phyloP scores from a whole-genome alignment of 768 basidiomycete species.

The Leccinum ochraceum region DNA sequence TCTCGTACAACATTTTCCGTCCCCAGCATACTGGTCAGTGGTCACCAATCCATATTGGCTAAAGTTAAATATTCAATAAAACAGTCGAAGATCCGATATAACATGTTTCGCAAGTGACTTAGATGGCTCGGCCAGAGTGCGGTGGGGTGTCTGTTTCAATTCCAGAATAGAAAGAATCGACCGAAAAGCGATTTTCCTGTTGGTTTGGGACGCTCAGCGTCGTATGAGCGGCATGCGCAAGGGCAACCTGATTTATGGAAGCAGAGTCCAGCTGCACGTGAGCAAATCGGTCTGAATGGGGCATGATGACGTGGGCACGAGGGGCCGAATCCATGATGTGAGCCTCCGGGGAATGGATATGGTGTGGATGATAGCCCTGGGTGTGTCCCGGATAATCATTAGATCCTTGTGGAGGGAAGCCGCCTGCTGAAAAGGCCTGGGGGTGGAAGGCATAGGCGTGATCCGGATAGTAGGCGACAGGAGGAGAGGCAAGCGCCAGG shows the following conservation, averaged over 20 bases:
- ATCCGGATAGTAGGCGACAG: conserved; percentile 26
- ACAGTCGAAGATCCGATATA: conserved; percentile 2
- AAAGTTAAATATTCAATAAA: conserved; percentile 27
- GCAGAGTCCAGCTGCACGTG: conserved; percentile 12
- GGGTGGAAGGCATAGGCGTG: conserved; percentile 17
- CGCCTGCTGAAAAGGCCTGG: conserved; percentile 6
- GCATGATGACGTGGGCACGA: conserved; percentile 8
- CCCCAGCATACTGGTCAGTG: conserved; percentile 8
- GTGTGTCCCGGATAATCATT: conserved; percentile 6
- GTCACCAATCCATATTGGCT: conserved; percentile 2
- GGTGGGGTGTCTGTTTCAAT: conserved; percentile 11
- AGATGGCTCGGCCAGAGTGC: conserved; percentile 20
- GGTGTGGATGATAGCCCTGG: conserved; percentile 22
- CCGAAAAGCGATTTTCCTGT: conserved; percentile 21
- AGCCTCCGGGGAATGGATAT: conserved; percentile 25
- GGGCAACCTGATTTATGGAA: background rate
- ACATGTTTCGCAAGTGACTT: conserved; percentile 5
- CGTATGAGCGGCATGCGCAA: conserved; percentile 10
- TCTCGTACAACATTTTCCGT: conserved; percentile 4
- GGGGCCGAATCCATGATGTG: conserved; percentile 17
- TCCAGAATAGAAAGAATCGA: conserved; percentile 34
- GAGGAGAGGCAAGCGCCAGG: conserved; percentile 17
- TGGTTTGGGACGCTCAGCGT: conserved; percentile 6
- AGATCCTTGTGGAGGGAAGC: conserved; percentile 4
- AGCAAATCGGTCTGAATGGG: conserved; percentile 16